These are phyloP conservation scores for Rhodotorula sp. DNA, from an alignment of 1,284 basidiomycete species.

Conservation along the genomic window DNA sequence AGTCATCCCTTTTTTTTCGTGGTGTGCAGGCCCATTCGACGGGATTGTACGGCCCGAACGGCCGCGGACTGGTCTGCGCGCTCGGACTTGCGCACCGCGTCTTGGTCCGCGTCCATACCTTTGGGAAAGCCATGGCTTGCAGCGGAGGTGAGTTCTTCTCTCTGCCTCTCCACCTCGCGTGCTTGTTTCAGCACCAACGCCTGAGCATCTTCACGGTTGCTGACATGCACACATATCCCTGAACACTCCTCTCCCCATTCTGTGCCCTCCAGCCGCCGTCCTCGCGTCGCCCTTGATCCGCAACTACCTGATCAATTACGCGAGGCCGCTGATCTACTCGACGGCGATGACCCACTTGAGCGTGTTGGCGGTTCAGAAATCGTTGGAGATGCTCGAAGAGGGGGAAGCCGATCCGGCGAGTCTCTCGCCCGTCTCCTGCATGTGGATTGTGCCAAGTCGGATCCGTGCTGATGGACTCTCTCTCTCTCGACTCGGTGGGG, in stretches of 20 bases:
- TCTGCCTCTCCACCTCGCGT: too few species aligned
- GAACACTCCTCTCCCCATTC: slow-evolving; percentile 2
- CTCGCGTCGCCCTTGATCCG: slow-evolving; percentile 69
- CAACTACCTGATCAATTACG: slow-evolving; percentile 89
- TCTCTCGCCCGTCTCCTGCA: not conserved
- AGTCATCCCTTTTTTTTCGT: too few species aligned
- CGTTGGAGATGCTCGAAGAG: slow-evolving; percentile 73
- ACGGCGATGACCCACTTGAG: slow-evolving; percentile 74
- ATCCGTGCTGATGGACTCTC: too few species aligned
- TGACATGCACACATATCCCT: too few species aligned
- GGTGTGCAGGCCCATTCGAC: slow-evolving; percentile 68
- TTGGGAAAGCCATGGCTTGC: slow-evolving; percentile 68
- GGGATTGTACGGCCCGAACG: slow-evolving; percentile 64
- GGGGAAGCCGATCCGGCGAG: slow-evolving; percentile 62
- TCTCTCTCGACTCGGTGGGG: not conserved
- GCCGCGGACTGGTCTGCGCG: slow-evolving; percentile 58
- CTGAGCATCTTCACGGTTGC: too few species aligned
- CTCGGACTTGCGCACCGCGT: slow-evolving; percentile 62
- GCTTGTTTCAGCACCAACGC: too few species aligned
- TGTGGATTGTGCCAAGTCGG: too few species aligned
- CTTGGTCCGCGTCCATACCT: slow-evolving; percentile 58
- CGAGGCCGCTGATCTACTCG: slow-evolving; percentile 84
- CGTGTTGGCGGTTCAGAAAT: slow-evolving; percentile 69
- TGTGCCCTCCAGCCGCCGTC: slow-evolving; percentile 63
- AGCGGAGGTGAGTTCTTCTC: slow-evolving; percentile 66